A percentile compares a stretch with the other conserved stretches of the same genome.
These are phyloP conservation scores for Penicillium sclerotigenum DNA, from an alignment of 2,329 filamentous ascomycete species.

Conservation along the genomic window DNA sequence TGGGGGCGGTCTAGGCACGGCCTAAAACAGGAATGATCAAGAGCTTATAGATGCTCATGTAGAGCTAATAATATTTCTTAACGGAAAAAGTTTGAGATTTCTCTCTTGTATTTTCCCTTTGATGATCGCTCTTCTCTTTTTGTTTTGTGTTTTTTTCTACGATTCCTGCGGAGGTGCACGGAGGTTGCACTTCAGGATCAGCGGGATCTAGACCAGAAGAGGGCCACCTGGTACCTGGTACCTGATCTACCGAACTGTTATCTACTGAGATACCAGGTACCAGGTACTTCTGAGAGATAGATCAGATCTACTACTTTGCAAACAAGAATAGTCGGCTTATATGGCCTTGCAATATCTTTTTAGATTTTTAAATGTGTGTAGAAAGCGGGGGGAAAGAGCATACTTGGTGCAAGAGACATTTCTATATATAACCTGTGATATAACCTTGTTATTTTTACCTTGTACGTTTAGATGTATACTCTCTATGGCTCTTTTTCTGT, in stretches of 20 bases:
- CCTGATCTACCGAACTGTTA: not conserved
- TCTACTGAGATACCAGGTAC: not conserved
- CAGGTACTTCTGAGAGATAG: not conserved
- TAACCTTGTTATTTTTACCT: too few relatives aligned
- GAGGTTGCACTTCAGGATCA: constrained; percentile 16
- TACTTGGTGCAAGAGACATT: too few relatives aligned
- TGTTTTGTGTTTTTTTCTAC: not conserved
- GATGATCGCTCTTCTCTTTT: not conserved
- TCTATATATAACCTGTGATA: too few relatives aligned
- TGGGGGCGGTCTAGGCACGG: constrained; percentile 34
- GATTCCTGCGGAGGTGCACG: constrained; percentile 2
- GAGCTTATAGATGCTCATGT: not conserved
- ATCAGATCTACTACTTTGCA: not conserved
- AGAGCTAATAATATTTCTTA: not conserved
- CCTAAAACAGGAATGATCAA: constrained; percentile 20
- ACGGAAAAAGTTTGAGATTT: not conserved
- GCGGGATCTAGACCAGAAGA: constrained; percentile 22
- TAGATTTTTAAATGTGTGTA: too few relatives aligned
- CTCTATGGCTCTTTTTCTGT: not conserved
- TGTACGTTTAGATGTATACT: too few relatives aligned
- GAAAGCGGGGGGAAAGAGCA: too few relatives aligned
- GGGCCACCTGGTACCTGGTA: not conserved
- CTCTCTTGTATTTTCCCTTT: not conserved
- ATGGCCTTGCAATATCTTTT: too few relatives aligned
- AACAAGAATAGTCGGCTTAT: too few relatives aligned